A percentile compares a stretch with the other conserved stretches of the same genome.
Evolutionary conservation across 305 asterid genomes (phyloP).

Genomic region (Petunia hybrid): DNA sequence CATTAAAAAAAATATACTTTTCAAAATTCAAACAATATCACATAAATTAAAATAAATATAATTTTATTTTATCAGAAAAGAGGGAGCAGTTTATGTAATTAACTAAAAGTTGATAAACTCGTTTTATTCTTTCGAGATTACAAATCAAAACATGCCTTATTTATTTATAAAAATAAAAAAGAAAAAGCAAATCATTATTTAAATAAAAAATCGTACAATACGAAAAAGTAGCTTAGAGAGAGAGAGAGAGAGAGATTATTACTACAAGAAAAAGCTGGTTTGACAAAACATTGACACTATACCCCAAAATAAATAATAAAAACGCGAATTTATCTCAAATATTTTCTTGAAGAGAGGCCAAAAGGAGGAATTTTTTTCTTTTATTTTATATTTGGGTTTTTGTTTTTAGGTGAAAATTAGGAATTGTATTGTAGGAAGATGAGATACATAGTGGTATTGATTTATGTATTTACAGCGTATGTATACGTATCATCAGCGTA

Average conservation of each 20-base stretch:
- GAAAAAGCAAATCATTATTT: background rate
- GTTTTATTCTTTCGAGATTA: too few relatives aligned
- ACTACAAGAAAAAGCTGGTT: background rate
- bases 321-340: background rate
- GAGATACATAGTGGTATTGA: conserved; percentile 26
- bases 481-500: conserved; percentile 1
- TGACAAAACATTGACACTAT: background rate
- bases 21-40: too few relatives aligned
- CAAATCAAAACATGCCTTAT: background rate
- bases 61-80: too few relatives aligned
- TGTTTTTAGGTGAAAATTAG: background rate
- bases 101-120: background rate
- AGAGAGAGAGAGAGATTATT: background rate
- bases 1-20: too few relatives aligned
- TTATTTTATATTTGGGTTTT: background rate
- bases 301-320: background rate
- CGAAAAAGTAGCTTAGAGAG: conserved; percentile 26
- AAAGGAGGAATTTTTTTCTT: background rate
- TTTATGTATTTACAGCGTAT: conserved; percentile 7
- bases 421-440: conserved; percentile 22
- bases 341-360: background rate
- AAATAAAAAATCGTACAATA: conserved; percentile 23
- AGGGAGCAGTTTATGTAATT: background rate
- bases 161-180: background rate
- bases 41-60: too few relatives aligned